Evolutionary conservation across 2,329 filamentous ascomycete genomes (phyloP), one percentile per base, ranked within the genome.

Genomic region (Aspergillus uvarum): DNA sequence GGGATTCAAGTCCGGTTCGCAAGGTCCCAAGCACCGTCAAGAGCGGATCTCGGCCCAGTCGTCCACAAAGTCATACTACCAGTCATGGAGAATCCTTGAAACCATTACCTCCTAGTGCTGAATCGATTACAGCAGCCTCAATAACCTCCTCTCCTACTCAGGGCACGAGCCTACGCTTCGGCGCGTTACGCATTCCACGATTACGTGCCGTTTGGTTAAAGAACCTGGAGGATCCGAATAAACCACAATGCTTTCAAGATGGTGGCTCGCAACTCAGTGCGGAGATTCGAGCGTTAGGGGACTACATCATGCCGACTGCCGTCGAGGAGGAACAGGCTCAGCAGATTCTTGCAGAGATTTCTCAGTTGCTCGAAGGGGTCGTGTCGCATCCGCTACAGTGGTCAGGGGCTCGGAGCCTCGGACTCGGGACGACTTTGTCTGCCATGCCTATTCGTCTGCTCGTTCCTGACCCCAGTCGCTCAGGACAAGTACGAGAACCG

Each of bases 331-430:
- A 69, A 16, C 67, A 59, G 14, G 67, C 74, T 6, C 54, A 68
- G 21, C 67, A 59, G 7, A 61, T 77, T 3, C 59, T 68, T 5
- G 51, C 56, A 21, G 68, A 74, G 21, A 53, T 79, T 11, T 58
- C 66, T 70, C 56, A 65, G 58, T 51, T 69, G 48, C 54, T 79
- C 51, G 63, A 71, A 63, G 51, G 64, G 19, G 60, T 60, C 21
- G 63, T 74, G 3, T 68, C 71, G 12, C 62, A 69, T 44, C 57
- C 68, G 10, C 73, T 78, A 6, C 76, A 82, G 59, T 61, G 83
- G 2, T 82, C 84, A 59, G 85, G 85, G 19, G 87, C 85, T 8
- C 76, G 82, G 58, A 70, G 72, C 11, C 85, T 80, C 14, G 82
- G 83, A 8, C 71, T 87, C 38, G 80, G 81, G 0, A 68, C 81